Percentiles rank a stretch among this genome's conserved stretches.
Evolutionary conservation across 331 rosid genomes (phyloP).

Genomic region (Malus hybrid): DNA sequence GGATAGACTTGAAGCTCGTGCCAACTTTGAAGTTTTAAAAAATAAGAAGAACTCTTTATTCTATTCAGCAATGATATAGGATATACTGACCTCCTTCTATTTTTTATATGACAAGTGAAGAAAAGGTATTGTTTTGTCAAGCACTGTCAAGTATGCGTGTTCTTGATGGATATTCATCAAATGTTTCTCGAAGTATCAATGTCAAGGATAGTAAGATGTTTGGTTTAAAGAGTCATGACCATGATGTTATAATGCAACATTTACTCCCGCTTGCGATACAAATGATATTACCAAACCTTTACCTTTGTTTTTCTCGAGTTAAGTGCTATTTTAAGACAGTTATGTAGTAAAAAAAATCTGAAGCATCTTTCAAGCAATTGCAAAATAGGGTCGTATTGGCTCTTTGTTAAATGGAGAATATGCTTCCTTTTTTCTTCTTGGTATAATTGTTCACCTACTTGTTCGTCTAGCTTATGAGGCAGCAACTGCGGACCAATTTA

Average conservation of each 20-base stretch:
- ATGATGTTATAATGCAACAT: background rate
- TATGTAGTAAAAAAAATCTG: background rate
- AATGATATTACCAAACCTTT: background rate
- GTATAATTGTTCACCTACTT: background rate
- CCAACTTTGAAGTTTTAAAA: background rate
- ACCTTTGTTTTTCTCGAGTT: background rate
- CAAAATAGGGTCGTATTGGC: background rate
- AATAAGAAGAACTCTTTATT: background rate
- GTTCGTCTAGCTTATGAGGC: background rate
- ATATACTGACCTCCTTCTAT: background rate
- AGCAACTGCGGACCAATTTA: background rate
- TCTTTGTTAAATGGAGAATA: background rate
- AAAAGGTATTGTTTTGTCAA: background rate
- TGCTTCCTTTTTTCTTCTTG: background rate
- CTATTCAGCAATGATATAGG: background rate
- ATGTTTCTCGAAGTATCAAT: background rate
- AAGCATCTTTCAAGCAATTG: background rate
- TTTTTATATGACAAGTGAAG: background rate
- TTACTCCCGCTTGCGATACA: background rate
- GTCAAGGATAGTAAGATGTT: background rate
- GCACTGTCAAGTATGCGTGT: background rate
- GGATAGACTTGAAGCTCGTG: background rate
- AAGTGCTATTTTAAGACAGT: background rate
- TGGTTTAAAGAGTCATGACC: background rate
- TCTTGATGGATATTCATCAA: background rate